A percentile compares a stretch with the other conserved stretches of the same genome.
Evolutionary conservation across 345 rosid genomes (phyloP).

Genomic region (Aquilaria sinensis): DNA sequence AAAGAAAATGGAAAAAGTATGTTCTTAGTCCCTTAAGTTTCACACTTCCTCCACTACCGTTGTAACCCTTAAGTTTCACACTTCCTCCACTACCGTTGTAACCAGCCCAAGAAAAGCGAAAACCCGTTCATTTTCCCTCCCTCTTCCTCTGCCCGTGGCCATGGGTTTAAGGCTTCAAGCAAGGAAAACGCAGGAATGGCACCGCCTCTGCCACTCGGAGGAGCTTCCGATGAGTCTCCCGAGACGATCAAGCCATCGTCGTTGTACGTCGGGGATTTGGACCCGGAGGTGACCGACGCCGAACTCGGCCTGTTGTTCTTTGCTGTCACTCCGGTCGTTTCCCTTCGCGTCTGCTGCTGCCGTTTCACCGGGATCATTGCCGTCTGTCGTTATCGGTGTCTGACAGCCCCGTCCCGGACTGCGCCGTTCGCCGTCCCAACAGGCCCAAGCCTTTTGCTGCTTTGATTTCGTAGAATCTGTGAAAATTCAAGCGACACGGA

Average conservation of each 20-base stretch:
- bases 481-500: too few relatives aligned
- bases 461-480: too few relatives aligned
- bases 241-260: constrained; percentile 15
- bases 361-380: constrained; percentile 38
- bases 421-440: too few relatives aligned
- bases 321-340: constrained; percentile 26
- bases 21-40: too few relatives aligned
- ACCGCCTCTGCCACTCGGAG: not conserved
- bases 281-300: constrained; percentile 39
- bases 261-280: constrained; percentile 72
- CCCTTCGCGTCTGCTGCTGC: constrained; percentile 53
- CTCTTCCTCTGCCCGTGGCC: not conserved
- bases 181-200: not conserved
- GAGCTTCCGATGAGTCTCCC: not conserved
- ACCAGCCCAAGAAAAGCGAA: too few relatives aligned
- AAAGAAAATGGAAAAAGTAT: too few relatives aligned
- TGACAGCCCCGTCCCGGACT: too few relatives aligned
- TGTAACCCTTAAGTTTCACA: too few relatives aligned
- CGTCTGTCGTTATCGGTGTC: constrained; percentile 38
- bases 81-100: too few relatives aligned
- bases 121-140: not conserved
- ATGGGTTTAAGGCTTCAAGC: not conserved
- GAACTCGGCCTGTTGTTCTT: constrained; percentile 38
- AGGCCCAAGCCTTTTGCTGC: too few relatives aligned
- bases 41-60: too few relatives aligned